Evolutionary conservation across 148 eudicot species (phyloP), one percentile per base, ranked within the genome.

Genomic region (Chenopodium formosanum): DNA sequence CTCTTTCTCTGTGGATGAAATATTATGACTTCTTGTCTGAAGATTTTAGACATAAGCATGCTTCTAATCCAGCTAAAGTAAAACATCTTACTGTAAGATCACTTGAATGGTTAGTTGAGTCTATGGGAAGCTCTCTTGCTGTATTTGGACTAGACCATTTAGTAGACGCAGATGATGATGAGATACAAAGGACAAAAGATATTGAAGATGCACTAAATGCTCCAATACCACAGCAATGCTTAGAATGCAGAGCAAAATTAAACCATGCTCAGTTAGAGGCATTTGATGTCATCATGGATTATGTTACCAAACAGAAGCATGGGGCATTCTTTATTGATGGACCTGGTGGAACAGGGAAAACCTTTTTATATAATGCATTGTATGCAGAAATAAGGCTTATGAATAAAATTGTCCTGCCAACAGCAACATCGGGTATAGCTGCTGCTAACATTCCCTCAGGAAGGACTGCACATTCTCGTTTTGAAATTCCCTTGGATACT

Each of bases 311-410:
- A 34, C 10, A 37, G 4, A 34, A 10, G 52, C 40, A 1, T 2
- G 75, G 75, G 0, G 75, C 9, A 37, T 73, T 73, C 8, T 73
- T 73, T n/a, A 37, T 73, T 14, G 58, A 73, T 69, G 47, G 47
- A 0, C 37, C 73, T 10, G 47, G 73, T 14, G 73, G 47, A 9
- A 69, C 73, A 1, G 73, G 46, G 1, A 69, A 69, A 17, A 32
- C 17, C 0, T 69, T 69, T 37, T 69, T 69, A 3, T 69, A 69
- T 20, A 69, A 69, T 17, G 73, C 73, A 0, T 0, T 69, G 0
- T 69, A 69, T 4, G 73, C 73, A 12, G 20, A 11, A 19, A 19
- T 69, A 27, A 1, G 46, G 0, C 73, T 69, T 1, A 32, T 69
- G 73, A 14, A 32, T 12, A 69, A 69, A 5, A 69, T 69, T 11